Evolutionary conservation across 805 yeast species (phyloP), one percentile per base, ranked within the genome.

Genomic region (Zygosaccharomyces rouxii): DNA sequence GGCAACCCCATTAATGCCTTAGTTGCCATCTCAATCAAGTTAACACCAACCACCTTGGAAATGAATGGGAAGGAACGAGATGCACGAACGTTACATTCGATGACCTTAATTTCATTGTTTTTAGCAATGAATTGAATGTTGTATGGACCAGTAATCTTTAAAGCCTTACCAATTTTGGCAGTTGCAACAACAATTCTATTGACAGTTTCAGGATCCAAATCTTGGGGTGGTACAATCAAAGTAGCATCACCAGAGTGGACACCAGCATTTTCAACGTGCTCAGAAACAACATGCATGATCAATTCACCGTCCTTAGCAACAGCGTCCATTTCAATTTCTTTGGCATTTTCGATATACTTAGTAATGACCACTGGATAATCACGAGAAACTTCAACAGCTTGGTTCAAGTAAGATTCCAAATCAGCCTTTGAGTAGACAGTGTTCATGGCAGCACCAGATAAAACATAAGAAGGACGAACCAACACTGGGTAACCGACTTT

Each of bases 191-290:
- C 97, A 63, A 94, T 89, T 71, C 97, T 80, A 55, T 78, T 73
- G 46, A 92, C 96, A 40, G 96, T 89, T 72, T 88, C 96, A 51
- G 89, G 87, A 56, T 85, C 92, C 60, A 94, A 78, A 66, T 88
- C 95, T 74, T 92, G 97, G 44, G 97, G 97, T 47, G 99, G 99
- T 50, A 92, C 95, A 68, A 92, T 86, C 64, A 92, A 74, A 42
- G 98, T 94, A 53, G 99, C 99, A 71, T 92, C 99, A 77, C 99
- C 99, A 45, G 98, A 92, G 72, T 92, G 99, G 38, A 92, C 97
- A 80, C 99, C 99, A 23, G 99, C 99, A 66, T 92, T 92, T 74
- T 92, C 99, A 57, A 94, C 97, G 69, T 92, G 99, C 72, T 94
- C 98, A 48, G 97, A 89, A 50, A 92, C 97, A 66, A 89, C 98